phyloP scores from a whole-genome alignment of 2,329 filamentous ascomycete species.

The Penicillium sclerotigenum region DNA sequence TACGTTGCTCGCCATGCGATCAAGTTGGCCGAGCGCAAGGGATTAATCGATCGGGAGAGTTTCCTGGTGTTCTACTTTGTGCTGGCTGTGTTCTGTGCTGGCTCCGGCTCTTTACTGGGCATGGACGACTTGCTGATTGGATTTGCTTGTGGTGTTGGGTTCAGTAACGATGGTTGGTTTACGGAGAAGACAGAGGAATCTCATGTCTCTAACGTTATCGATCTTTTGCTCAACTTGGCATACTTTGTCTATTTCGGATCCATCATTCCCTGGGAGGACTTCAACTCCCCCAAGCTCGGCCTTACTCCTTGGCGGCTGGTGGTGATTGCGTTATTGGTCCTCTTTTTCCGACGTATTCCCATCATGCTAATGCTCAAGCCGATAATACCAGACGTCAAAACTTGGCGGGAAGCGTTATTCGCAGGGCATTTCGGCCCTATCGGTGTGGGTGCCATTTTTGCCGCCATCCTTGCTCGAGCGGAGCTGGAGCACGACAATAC shows the following conservation, averaged over 20 bases:
- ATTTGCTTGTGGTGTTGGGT: conserved; percentile 94
- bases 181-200: conserved; percentile 97
- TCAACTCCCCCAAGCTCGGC: conserved; percentile 71
- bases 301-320: conserved; percentile 83
- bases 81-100: conserved; percentile 89
- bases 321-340: conserved; percentile 89
- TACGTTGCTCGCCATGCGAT: conserved; percentile 90
- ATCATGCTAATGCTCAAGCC: conserved; percentile 91
- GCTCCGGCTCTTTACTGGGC: conserved; percentile 84
- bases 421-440: conserved; percentile 97
- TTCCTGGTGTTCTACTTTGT: conserved; percentile 99
- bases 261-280: conserved; percentile 94
- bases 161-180: conserved; percentile 99
- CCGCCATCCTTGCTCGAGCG: conserved; percentile 87
- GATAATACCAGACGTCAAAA: conserved; percentile 93
- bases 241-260: conserved; percentile 98
- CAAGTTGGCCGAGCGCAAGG: conserved; percentile 76
- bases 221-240: conserved; percentile 90
- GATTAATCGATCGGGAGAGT: conserved; percentile 91
- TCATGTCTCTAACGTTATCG: conserved; percentile 98
- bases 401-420: conserved; percentile 94
- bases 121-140: conserved; percentile 92
- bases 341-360: conserved; percentile 93
- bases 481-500: conserved; percentile 76
- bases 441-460: conserved; percentile 93